Conservation (phyloP, 2,329 filamentous ascomycete species). For the Neofusicoccum sp. region DNA sequence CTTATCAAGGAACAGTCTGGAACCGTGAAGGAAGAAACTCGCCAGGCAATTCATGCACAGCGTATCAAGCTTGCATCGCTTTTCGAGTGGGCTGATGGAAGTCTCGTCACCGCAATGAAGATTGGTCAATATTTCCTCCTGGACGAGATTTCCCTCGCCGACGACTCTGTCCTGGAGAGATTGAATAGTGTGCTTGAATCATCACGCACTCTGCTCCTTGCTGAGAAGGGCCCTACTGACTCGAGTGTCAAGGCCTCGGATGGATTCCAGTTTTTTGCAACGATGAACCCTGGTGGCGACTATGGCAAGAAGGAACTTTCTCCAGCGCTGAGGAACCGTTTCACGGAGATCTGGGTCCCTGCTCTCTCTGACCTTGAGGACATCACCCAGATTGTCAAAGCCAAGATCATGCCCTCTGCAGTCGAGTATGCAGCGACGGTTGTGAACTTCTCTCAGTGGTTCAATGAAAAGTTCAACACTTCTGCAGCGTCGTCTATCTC, state of each 20-base stretch:
- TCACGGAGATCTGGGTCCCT: conserved; percentile 98
- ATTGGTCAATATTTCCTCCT: conserved; percentile 86
- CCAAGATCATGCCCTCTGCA: conserved; percentile 63
- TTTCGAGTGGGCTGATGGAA: conserved; percentile 96
- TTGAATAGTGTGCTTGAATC: conserved; percentile 96
- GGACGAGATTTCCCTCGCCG: conserved; percentile 95
- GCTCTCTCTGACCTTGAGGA: conserved; percentile 81
- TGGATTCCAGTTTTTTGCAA: conserved; percentile 94
- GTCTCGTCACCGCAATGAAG: conserved; percentile 90
- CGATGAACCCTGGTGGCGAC: conserved; percentile 98
- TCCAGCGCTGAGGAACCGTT: conserved; percentile 88
- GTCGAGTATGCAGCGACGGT: conserved; percentile 65
- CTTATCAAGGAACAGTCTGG: conserved; percentile 47
- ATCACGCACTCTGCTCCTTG: conserved; percentile 78
- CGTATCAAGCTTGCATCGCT: conserved; percentile 72
- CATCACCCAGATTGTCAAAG: conserved; percentile 78
- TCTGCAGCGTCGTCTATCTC: conserved; percentile 77
- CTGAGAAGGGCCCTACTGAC: conserved; percentile 86
- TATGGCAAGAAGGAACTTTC: conserved; percentile 98
- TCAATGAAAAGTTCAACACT: conserved; percentile 74
- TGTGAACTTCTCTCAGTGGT: conserved; percentile 89
- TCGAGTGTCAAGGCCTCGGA: conserved; percentile 72
- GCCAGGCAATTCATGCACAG: conserved; percentile 22
- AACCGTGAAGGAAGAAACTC: conserved; percentile 45
- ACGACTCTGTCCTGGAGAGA: conserved; percentile 94